A percentile compares a stretch with the other conserved stretches of the same genome.
These are phyloP conservation scores for Sicyos baderoa DNA, from an alignment of 306 rosid genomes.

Conservation along the genomic window DNA sequence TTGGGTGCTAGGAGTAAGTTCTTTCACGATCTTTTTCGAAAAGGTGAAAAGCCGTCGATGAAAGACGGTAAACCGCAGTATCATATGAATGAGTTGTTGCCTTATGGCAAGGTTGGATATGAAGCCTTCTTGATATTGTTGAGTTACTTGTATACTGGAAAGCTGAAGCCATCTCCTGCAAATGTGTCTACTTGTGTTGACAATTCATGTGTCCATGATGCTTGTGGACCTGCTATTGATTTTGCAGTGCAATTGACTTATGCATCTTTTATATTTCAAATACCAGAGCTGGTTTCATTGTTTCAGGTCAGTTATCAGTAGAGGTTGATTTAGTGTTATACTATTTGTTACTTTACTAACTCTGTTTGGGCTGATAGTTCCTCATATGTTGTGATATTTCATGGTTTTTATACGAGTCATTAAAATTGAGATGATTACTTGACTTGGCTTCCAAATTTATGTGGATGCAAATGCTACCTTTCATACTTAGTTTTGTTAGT, in stretches of 20 bases:
- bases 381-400: too few species aligned
- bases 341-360: too few species aligned
- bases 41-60: constrained; percentile 22
- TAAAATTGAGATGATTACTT: too few species aligned
- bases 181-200: constrained; percentile 51
- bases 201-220: constrained; percentile 37
- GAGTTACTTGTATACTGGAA: constrained; percentile 42
- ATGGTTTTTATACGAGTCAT: too few species aligned
- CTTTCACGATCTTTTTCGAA: constrained; percentile 33
- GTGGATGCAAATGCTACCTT: too few species aligned
- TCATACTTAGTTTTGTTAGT: too few species aligned
- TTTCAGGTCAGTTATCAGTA: constrained; percentile 35
- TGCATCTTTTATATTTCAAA: constrained; percentile 40
- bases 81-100: constrained; percentile 31
- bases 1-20: constrained; percentile 43
- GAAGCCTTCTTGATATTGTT: constrained; percentile 44
- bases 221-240: constrained; percentile 47
- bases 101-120: constrained; percentile 42
- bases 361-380: too few species aligned
- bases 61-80: constrained; percentile 34
- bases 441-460: too few species aligned
- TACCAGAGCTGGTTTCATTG: constrained; percentile 39
- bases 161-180: constrained; percentile 37
- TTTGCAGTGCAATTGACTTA: constrained; percentile 45
- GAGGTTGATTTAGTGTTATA: background rate